Base-by-base conservation (phyloP, 1,139 yeast genomes). In the Chernovozyma aurita region DNA sequence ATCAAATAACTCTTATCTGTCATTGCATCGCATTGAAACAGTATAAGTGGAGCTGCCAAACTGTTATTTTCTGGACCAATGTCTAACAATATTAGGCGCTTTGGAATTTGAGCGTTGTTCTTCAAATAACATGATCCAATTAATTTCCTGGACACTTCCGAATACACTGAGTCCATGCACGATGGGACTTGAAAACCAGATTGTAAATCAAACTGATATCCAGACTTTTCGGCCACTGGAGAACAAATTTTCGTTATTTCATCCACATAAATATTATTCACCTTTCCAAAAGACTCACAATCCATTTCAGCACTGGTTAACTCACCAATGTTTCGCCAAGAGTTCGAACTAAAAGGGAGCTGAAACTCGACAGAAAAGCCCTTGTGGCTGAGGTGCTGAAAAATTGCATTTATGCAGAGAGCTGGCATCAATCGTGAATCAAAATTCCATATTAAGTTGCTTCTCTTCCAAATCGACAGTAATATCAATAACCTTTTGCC, bases 361-460 rank as follows among this genome's bases (percentile, higher is more conserved):
- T 20, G 28, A 33, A 33, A 15, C 4, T 18, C 21, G 3, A n/a
- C 18, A 18, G 15, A 12, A 9, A 31, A 18, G n/a, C 18, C 13
- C n/a, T 21, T 14, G 18, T 11, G 6, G 9, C 20, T 9, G 9
- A 35, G 16, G 13, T 33, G 26, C n/a, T 33, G 25, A 21, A 6
- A 13, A n/a, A 30, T n/a, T 5, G 35, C 35, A 9, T 30, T 26
- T 5, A 33, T 18, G 35, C 35, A 33, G 11, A 33, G 18, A n/a
- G 20, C 8, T 12, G 35, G 35, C 35, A 28, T 30, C 26, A 29
- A 18, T 12, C 35, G 16, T 11, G 35, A 35, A 16, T 33, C 35
- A 16, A 14, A 26, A n/a, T n/a, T n/a, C n/a, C n/a, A n/a, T n/a
- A n/a, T n/a, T n/a, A n/a, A n/a, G n/a, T n/a, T n/a, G n/a, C n/a